Evolutionary conservation across 83 land plant genomes (phyloP).

Genomic region (Diphasiastrum complanatum): DNA sequence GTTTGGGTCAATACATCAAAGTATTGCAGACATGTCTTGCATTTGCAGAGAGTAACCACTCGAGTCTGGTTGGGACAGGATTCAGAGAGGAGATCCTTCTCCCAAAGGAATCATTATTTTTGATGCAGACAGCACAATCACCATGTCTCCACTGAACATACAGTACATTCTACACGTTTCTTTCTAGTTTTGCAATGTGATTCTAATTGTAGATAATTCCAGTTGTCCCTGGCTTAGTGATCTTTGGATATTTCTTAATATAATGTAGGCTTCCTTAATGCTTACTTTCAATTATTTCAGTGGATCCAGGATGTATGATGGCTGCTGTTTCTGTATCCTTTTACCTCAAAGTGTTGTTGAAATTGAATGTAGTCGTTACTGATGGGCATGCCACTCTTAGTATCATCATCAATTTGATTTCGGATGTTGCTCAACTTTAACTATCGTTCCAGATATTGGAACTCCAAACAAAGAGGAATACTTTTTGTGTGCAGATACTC

Average conservation of each 20-base stretch:
- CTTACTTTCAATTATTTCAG: slow-evolving; percentile 40
- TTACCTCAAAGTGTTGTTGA: too few relatives aligned
- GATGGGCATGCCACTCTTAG: too few relatives aligned
- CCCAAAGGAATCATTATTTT: slow-evolving; percentile 27
- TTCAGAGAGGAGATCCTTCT: slow-evolving; percentile 25
- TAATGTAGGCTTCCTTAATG: background rate
- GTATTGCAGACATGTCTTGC: background rate
- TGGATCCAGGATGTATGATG: slow-evolving; percentile 87
- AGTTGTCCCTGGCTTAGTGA: background rate
- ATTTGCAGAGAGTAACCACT: too few relatives aligned
- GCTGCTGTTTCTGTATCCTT: slow-evolving; percentile 99
- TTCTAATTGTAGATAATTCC: too few relatives aligned
- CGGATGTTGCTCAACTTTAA: background rate
- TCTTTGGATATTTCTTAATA: slow-evolving; percentile 8
- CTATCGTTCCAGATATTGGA: slow-evolving; percentile 59
- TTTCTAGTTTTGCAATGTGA: background rate
- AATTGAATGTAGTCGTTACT: too few relatives aligned
- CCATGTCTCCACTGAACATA: slow-evolving; percentile 30
- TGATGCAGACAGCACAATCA: slow-evolving; percentile 36
- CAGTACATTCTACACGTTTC: slow-evolving; percentile 22
- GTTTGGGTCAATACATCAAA: background rate
- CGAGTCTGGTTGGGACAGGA: slow-evolving; percentile 25
- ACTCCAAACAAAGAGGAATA: slow-evolving; percentile 86
- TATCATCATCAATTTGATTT: too few relatives aligned
- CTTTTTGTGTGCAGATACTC: slow-evolving; percentile 96